Base-by-base conservation (phyloP, 2,329 filamentous ascomycete species). In the Peltaster fructicola region DNA sequence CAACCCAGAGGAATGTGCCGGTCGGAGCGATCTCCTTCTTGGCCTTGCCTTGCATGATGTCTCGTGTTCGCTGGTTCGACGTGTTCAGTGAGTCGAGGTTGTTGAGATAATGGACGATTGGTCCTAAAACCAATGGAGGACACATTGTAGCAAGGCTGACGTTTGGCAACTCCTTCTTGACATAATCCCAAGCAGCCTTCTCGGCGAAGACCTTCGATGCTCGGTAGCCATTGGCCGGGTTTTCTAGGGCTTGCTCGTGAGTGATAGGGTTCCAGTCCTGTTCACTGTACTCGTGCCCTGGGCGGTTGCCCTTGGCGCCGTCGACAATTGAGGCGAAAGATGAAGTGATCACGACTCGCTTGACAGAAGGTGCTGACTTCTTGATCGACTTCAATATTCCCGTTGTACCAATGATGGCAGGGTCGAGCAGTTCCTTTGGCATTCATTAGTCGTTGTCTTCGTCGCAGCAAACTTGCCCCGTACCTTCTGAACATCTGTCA, bases 271-370 rank as follows among this genome's bases (percentile, higher is more conserved):
- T 68, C 65, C 65, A 71, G 36, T 68, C 62, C 2, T 48, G 43
- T 27, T 61, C 63, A 0, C 55, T 59, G 41, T 68, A 69, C 2
- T 48, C 56, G 35, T 65, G 55, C 4, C 50, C 54, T 3, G 54
- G 51, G 37, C 50, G 49, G 30, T 45, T 46, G 13, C 63, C 65
- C 35, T 70, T 67, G 41, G 53, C 59, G 0, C 52, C 31, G 35
- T 74, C 56, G 23, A 73, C 39, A 10, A 77, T 71, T 0, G 69
- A 57, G n/a, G 71, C 72, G 37, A 76, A 77, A 2, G 69, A 75
- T 3, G 68, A 74, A 1, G 71, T 76, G 34, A 77, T 63, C 21
- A 76, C 71, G 8, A 90, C 74, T 31, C 73, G 65, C 53, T 73
- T 79, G 25, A 90, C 76, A 43, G 45, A 65, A 35, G 68, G 67